Base-by-base conservation (phyloP, 495 filamentous ascomycete species). In the Penicillium longicatenatum region DNA sequence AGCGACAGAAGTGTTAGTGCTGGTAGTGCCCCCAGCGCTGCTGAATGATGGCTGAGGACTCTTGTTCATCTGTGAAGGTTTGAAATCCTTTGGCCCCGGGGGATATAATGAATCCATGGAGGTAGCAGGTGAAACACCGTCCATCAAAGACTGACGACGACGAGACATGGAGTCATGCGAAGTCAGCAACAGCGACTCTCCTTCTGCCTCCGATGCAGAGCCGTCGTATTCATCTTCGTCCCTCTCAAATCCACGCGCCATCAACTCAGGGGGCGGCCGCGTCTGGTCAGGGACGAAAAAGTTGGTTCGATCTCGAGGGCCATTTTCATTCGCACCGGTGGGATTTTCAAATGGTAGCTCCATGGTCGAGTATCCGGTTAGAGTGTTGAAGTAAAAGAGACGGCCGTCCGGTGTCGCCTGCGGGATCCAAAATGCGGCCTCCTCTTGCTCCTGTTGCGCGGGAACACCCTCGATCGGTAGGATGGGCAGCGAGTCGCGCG, bases 351-450 rank as follows among this genome's bases (percentile, higher is more conserved):
- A 81, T 4, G 95, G 94, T 57, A 98, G 78, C 62, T 98, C 94
- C 85, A 89, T 92, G 46, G 89, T 94, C 61, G 89, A 95, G 58
- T 90, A 91, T 39, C 92, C 91, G 0, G 94, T 98, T 70, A 96
- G 84, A 6, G 92, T 97, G 66, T 98, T 98, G 80, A 95, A 98
- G 68, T 97, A 98, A 69, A 92, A 98, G n/a, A 98, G 73, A 54
- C 91, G 84, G 48, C 94, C 94, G 69, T 97, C 91, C 1, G 91
- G 87, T 5, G 95, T 98, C 14, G 92, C 95, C 70, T 98, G 94
- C 3, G 95, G 95, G 64, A 98, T 97, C 94, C 94, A 98, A 70
- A 94, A 98, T 50, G 92, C 91, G 48, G 94, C 90, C 66, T 96
- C 88, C 61, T 95, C 93, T 72, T 90, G 87, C 55, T 89, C 87